Percentiles rank a stretch among this genome's conserved stretches.
phyloP scores from a whole-genome alignment of 75 land plant species.

The Adiantum capillusveneris region DNA sequence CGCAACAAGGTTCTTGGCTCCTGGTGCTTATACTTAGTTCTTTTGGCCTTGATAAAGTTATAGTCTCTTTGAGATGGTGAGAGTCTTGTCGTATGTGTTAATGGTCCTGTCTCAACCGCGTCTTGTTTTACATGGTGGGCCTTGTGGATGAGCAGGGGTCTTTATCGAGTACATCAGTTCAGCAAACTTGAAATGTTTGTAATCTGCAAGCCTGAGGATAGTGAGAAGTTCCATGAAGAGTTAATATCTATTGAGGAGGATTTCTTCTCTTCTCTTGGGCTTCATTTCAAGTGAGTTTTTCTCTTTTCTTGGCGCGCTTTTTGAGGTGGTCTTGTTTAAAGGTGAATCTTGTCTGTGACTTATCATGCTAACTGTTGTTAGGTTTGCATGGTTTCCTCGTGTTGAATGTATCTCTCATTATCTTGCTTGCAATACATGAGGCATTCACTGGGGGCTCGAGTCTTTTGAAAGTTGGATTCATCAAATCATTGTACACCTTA shows the following conservation, averaged over 20 bases:
- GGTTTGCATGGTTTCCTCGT: no score
- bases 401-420: no score
- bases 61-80: no score
- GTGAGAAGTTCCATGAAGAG: constrained; percentile 79
- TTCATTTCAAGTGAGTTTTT: constrained; percentile 68
- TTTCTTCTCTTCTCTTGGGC: constrained; percentile 72
- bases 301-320: neutral
- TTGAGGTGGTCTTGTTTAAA: neutral
- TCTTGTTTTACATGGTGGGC: neutral
- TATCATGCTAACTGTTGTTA: no score
- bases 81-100: no score
- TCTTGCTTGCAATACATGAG: neutral
- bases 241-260: constrained; percentile 83
- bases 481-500: no score
- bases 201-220: constrained; percentile 82
- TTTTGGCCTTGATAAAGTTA: no score
- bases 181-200: constrained; percentile 97
- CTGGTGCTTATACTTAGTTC: neutral
- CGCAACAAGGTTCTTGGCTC: constrained; percentile 62
- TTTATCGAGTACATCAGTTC: constrained; percentile 96
- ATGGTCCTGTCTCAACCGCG: no score
- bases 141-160: constrained; percentile 65
- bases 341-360: neutral
- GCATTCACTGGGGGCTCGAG: no score
- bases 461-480: no score